Base-by-base conservation (phyloP, 1,284 basidiomycete genomes). In the Cutaneotrichosporon dermatis region DNA sequence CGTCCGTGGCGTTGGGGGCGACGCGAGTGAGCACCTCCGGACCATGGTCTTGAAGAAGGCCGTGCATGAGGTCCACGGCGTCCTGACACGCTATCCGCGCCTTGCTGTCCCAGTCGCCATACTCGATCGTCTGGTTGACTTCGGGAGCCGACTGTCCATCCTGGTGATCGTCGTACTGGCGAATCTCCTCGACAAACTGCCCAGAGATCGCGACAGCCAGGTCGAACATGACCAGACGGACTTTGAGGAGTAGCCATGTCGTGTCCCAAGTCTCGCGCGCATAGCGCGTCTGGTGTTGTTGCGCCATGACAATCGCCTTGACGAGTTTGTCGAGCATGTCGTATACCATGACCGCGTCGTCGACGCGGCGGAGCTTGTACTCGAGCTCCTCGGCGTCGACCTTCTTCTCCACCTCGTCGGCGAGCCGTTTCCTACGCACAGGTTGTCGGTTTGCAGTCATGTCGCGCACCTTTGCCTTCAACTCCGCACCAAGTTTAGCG, bases 21-120 rank as follows among this genome's bases (percentile, higher is more conserved):
- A 25, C 37, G 9, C 41, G 37, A 9, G 12, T 25, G 16, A 51
- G 13, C 9, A 16, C 15, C 39, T 16, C 25, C 25, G 25, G 25
- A 25, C 25, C 25, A 25, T 25, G 25, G 25, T 25, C 25, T 25
- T 25, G 25, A 25, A 25, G 25, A 25, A 25, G 25, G 25, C 25
- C 25, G 25, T 25, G 37, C 50, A 51, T 51, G 16, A 41, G 39
- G 37, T 41, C 50, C 9, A 41, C 16, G 39, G 10, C 37, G 16
- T 42, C 50, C 16, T 15, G 16, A 10, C 40, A 40, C 37, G 37
- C 50, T 4, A 16, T 15, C 16, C 50, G 50, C 11, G 50, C 16
- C 50, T 16, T 51, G 50, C 41, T 39, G 16, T 16, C 50, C 50
- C 50, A 51, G 15, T 39, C 37, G 50, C 50, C 50, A 16, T 51